Evolutionary conservation across 306 rosid species (phyloP).

Genomic region (Rubus idaeus): DNA sequence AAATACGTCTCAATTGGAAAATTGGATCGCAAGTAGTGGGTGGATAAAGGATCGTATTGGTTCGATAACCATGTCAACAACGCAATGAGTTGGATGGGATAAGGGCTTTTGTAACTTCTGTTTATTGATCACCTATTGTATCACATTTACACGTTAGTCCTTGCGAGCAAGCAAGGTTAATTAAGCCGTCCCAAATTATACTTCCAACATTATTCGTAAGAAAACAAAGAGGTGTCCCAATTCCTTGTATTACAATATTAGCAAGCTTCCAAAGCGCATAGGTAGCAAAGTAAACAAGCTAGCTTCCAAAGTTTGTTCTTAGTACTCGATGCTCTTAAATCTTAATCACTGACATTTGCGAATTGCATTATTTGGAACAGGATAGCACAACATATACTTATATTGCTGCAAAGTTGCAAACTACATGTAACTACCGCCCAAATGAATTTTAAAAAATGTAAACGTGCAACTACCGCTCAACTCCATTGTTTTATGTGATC

Average conservation of each 20-base stretch:
- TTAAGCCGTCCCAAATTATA: background rate
- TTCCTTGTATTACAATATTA: background rate
- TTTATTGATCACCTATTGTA: background rate
- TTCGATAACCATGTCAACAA: background rate
- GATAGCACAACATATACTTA: no score
- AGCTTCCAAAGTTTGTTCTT: no score
- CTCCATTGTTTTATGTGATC: background rate
- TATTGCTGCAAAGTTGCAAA: no score
- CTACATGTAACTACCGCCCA: no score
- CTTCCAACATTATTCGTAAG: background rate
- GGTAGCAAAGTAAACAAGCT: no score
- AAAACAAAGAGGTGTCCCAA: background rate
- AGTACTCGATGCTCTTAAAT: no score
- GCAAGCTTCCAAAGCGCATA: background rate
- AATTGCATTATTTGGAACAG: no score
- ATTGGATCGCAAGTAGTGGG: no score
- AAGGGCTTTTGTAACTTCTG: background rate
- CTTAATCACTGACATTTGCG: no score
- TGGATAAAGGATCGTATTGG: no score
- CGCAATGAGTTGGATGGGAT: background rate
- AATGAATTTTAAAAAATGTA: background rate
- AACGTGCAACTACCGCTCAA: constrained; percentile 8
- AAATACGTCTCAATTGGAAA: no score
- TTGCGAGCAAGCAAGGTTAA: constrained; percentile 3
- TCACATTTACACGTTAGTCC: background rate